phyloP scores from a whole-genome alignment of 2,329 filamentous ascomycete genomes.

The Curvularia lunata region DNA sequence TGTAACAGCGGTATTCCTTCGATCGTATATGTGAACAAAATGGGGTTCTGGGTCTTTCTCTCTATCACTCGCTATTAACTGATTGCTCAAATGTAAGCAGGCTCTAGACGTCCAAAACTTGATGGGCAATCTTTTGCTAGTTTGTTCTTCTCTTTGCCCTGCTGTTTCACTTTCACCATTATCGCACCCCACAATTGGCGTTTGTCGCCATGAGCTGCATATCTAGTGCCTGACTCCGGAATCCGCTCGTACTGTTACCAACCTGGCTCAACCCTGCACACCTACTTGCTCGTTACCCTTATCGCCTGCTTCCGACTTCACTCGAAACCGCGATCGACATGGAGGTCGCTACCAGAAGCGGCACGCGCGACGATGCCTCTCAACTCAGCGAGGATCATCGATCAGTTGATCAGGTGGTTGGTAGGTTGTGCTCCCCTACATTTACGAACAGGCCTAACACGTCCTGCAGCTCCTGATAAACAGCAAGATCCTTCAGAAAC shows the following conservation, averaged over 20 bases:
- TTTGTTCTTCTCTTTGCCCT: not conserved
- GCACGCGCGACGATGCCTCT: conserved; percentile 11
- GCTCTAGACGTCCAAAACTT: not conserved
- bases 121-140: not conserved
- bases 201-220: not conserved
- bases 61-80: not conserved
- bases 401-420: conserved; percentile 4
- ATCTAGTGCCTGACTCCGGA: conserved; percentile 5
- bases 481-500: not conserved
- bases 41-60: not conserved
- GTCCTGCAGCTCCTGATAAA: no score
- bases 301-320: not conserved
- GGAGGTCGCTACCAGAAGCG: conserved; percentile 8
- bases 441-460: no score
- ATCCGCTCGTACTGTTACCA: not conserved
- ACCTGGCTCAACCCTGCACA: not conserved
- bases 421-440: not conserved
- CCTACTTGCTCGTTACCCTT: not conserved
- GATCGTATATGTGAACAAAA: not conserved
- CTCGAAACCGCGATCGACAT: conserved; percentile 5
- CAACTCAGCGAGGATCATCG: conserved; percentile 15
- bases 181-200: not conserved
- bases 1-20: not conserved
- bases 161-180: not conserved
- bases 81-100: not conserved